Evolutionary conservation across 345 rosid species (phyloP), one percentile per base, ranked within the genome.

Genomic region (Streptanthus diversifolius): DNA sequence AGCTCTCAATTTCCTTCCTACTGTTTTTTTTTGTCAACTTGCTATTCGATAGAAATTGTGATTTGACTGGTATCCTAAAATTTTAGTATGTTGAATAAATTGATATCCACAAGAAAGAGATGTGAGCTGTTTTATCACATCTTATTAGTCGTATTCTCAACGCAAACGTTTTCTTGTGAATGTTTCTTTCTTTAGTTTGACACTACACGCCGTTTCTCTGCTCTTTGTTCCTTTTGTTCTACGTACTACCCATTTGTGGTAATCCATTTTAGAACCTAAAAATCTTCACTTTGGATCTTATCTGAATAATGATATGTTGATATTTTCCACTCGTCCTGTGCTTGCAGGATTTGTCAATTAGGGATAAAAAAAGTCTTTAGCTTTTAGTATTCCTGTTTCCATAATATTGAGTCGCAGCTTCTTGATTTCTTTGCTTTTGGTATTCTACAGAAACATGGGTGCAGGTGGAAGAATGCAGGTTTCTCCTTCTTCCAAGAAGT

Each of bases 381-480:
- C 51, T 17, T 37, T 45, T 4, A 33, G 15, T 22, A 12, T 40
- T 11, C 8, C 1, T 22, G 8, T 22, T 3, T 57, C 29, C 47
- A 5, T 4, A 47, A 35, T 36, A 17, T 51, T 63, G 32, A 49
- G 24, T 36, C 43, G 39, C 80, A 78, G 84, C 67, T 71, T 56
- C 40, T 47, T 13, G 27, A 6, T 5, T 55, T 12, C 0, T 30
- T 37, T 54, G 17, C n/a, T 61, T 1, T 60, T 68, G 14, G 12
- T 56, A 24, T 17, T 63, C 15, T 71, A 25, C 64, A 68, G 79
- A 77, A 80, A 64, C 78, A 91, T 89, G 98, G 98, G 91, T 77
- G 93, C 88, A 14, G 97, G 96, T 64, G 95, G 96, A 57, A 71
- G 91, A 68, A 87, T 86, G 93, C 68, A 80, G 1, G 84, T 72